phyloP scores from a whole-genome alignment of 2,329 filamentous ascomycete genomes.

The Hypoxylon sp. region DNA sequence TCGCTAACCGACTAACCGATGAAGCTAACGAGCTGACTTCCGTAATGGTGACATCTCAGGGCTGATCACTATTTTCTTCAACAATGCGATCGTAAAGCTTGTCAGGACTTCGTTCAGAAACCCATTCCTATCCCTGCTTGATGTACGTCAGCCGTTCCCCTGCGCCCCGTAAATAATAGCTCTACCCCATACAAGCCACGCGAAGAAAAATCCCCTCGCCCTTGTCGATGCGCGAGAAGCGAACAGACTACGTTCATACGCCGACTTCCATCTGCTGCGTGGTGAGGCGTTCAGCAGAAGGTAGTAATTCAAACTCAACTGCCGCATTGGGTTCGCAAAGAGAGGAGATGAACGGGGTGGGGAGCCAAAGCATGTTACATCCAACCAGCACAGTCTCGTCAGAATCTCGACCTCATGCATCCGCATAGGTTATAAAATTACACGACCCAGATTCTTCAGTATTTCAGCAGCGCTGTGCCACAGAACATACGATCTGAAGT shows the following conservation, averaged over 20 bases:
- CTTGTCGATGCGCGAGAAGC: slow-evolving; percentile 2
- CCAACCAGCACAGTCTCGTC: slow-evolving; percentile 8
- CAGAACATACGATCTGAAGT: slow-evolving; percentile 9
- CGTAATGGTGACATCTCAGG: slow-evolving; percentile 23
- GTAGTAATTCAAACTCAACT: background rate
- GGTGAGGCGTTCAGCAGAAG: background rate
- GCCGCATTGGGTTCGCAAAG: background rate
- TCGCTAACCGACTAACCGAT: slow-evolving; percentile 13
- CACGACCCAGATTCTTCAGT: background rate
- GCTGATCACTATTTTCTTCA: slow-evolving; percentile 37
- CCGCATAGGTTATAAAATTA: slow-evolving; percentile 9
- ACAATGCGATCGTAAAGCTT: slow-evolving; percentile 2
- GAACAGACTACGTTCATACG: slow-evolving; percentile 18
- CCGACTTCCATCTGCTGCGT: background rate
- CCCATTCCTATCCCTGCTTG: slow-evolving; percentile 10
- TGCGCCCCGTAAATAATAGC: slow-evolving; percentile 17
- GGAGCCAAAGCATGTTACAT: slow-evolving; percentile 6
- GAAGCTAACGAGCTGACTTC: slow-evolving; percentile 38
- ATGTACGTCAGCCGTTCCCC: slow-evolving; percentile 22
- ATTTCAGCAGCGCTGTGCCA: background rate
- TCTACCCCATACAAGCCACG: background rate
- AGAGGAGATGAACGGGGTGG: background rate
- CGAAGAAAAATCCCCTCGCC: slow-evolving; percentile 11
- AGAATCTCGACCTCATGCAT: slow-evolving; percentile 16
- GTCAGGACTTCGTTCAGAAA: slow-evolving; percentile 7